Conservation (phyloP, 2,329 filamentous ascomycete genomes). For the Fusarium nelsonii region DNA sequence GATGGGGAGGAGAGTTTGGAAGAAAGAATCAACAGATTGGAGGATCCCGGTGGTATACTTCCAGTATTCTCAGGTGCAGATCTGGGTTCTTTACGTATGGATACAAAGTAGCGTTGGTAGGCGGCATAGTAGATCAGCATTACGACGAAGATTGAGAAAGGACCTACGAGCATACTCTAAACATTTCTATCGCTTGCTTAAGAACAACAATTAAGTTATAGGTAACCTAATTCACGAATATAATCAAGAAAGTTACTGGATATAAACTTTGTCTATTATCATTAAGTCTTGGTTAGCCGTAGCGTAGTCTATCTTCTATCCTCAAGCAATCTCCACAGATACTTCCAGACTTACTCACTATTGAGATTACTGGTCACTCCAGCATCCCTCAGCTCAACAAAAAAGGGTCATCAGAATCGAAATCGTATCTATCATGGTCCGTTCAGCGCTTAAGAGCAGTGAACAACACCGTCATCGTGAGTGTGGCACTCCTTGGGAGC, state of each 20-base stretch:
- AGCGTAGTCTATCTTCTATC: too few relatives aligned
- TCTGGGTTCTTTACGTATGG: conserved; percentile 3
- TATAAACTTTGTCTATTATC: neutral
- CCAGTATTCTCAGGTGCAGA: neutral
- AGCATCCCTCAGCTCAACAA: neutral
- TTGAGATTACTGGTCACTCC: too few relatives aligned
- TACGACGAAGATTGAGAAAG: too few relatives aligned
- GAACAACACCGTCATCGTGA: conserved; percentile 58
- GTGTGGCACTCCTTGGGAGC: conserved; percentile 56
- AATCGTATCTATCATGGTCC: neutral
- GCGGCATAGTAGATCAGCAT: too few relatives aligned
- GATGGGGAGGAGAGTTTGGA: conserved; percentile 29
- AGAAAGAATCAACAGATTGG: conserved; percentile 12
- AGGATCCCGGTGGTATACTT: neutral
- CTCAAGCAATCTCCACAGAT: rapidly evolving
- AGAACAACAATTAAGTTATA: too few relatives aligned
- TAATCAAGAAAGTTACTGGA: neutral
- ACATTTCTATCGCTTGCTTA: too few relatives aligned
- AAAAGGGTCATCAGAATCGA: conserved; percentile 9
- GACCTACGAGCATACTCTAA: too few relatives aligned
- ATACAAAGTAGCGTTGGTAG: neutral
- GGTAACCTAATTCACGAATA: neutral
- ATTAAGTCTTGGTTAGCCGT: neutral
- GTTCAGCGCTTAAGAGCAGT: conserved; percentile 42
- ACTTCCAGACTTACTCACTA: neutral